Conservation (phyloP, 2,329 filamentous ascomycete genomes). For the Verticillium tricorpus region DNA sequence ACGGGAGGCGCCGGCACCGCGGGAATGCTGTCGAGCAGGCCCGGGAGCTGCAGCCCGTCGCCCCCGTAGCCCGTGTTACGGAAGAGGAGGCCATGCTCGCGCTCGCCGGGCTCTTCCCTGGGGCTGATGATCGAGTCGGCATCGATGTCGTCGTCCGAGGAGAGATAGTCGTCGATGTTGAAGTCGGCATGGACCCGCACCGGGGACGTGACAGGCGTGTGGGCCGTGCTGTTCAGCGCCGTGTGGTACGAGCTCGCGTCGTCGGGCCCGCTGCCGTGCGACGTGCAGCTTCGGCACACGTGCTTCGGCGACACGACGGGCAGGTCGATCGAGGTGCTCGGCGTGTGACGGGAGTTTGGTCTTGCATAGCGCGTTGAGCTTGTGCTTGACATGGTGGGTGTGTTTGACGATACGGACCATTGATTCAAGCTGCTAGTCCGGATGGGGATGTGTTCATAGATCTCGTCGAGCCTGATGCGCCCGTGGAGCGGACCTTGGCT, state of each 20-base stretch:
- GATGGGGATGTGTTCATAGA: constrained; percentile 29
- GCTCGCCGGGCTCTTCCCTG: constrained; percentile 17
- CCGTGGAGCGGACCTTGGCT: constrained; percentile 18
- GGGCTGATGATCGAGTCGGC: constrained; percentile 25
- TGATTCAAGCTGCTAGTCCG: constrained; percentile 31
- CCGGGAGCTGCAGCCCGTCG: constrained; percentile 27
- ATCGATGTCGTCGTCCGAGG: constrained; percentile 32
- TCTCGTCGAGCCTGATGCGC: constrained; percentile 24
- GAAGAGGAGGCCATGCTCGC: constrained; percentile 33
- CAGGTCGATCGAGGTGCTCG: constrained; percentile 40
- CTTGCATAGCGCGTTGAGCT: constrained; percentile 34
- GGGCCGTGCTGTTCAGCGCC: constrained; percentile 6
- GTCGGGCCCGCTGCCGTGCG: constrained; percentile 11
- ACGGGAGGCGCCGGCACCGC: constrained; percentile 3
- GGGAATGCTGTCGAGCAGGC: constrained; percentile 19
- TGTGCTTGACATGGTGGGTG: constrained; percentile 32
- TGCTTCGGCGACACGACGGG: constrained; percentile 12
- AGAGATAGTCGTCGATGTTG: constrained; percentile 34
- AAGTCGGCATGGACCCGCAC: constrained; percentile 14
- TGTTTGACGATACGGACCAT: constrained; percentile 37
- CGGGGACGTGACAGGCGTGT: background rate
- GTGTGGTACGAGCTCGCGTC: constrained; percentile 10
- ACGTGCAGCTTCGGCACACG: constrained; percentile 8
- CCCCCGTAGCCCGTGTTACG: constrained; percentile 27
- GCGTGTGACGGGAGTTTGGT: constrained; percentile 37